phyloP scores from a whole-genome alignment of 2,329 filamentous ascomycete species.

The Colletotrichum gloeosporioides region DNA sequence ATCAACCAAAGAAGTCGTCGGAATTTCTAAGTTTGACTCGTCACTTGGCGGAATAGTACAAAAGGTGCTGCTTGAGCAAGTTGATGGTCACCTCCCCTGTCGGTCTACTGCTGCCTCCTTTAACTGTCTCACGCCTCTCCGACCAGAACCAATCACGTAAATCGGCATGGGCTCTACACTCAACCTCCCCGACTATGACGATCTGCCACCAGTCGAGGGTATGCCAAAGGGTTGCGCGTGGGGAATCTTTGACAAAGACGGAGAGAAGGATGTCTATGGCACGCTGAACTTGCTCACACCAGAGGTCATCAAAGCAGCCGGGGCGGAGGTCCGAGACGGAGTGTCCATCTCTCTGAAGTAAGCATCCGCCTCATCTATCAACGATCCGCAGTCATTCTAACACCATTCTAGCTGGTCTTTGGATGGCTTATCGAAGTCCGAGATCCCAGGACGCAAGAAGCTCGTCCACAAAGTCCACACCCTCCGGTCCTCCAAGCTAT shows the following conservation, averaged over 20 bases:
- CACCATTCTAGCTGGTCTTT: conserved; percentile 41
- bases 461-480: conserved; percentile 41
- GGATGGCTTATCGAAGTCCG: conserved; percentile 42
- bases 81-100: accelerated
- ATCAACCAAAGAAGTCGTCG: background rate
- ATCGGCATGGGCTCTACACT: background rate
- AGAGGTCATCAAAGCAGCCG: conserved; percentile 44
- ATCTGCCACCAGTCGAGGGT: conserved; percentile 44
- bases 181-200: conserved; percentile 48
- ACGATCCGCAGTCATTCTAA: background rate
- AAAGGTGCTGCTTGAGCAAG: background rate
- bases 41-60: background rate
- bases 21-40: background rate
- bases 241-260: conserved; percentile 57
- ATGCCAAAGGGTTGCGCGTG: conserved; percentile 56
- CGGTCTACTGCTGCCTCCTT: background rate
- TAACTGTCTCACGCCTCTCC: background rate
- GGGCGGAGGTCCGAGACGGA: conserved; percentile 49
- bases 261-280: conserved; percentile 53
- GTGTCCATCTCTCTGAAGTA: conserved; percentile 60
- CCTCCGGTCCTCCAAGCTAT: conserved; percentile 34
- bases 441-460: conserved; percentile 37
- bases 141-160: background rate
- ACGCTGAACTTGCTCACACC: conserved; percentile 60
- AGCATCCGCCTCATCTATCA: background rate